Percentiles rank a stretch among this genome's conserved stretches.
These are phyloP conservation scores for Oryza nivara DNA, from an alignment of 176 grass and related monocot species.

Conservation along the genomic window DNA sequence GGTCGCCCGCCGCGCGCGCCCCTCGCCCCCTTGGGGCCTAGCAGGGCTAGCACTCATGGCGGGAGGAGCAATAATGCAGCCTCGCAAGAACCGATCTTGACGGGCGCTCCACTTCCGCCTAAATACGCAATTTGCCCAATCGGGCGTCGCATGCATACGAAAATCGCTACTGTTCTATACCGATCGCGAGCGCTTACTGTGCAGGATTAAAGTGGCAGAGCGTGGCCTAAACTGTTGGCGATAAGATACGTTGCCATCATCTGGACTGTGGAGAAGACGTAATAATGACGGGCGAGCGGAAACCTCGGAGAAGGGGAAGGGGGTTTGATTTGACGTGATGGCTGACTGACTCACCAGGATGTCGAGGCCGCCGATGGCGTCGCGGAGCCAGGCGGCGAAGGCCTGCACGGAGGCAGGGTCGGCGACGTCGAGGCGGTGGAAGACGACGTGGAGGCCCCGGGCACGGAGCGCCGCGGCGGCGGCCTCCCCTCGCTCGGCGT, in stretches of 20 bases:
- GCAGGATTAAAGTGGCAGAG: background rate
- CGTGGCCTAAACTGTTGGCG: background rate
- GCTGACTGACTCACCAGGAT: slow-evolving; percentile 61
- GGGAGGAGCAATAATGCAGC: slow-evolving; percentile 24
- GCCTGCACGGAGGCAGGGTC: slow-evolving; percentile 59
- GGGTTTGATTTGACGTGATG: background rate
- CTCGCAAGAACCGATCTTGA: background rate
- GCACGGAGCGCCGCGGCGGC: slow-evolving; percentile 66
- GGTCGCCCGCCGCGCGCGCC: slow-evolving; percentile 14
- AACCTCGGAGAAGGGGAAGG: no score
- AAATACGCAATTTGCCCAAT: background rate
- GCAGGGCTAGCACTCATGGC: background rate
- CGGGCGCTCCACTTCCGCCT: background rate
- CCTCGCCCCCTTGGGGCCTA: background rate
- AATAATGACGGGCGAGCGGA: background rate
- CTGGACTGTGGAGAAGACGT: background rate
- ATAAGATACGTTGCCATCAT: background rate
- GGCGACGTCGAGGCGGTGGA: slow-evolving; percentile 71
- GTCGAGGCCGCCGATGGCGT: slow-evolving; percentile 64
- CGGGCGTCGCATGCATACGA: background rate
- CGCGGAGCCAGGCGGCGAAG: slow-evolving; percentile 71
- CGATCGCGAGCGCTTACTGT: background rate
- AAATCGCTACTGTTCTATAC: background rate
- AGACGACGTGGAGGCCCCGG: slow-evolving; percentile 47
- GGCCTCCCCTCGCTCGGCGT: slow-evolving; percentile 64